These are phyloP conservation scores for Cornus kousa DNA, from an alignment of 148 eudicot genomes.

Conservation along the genomic window DNA sequence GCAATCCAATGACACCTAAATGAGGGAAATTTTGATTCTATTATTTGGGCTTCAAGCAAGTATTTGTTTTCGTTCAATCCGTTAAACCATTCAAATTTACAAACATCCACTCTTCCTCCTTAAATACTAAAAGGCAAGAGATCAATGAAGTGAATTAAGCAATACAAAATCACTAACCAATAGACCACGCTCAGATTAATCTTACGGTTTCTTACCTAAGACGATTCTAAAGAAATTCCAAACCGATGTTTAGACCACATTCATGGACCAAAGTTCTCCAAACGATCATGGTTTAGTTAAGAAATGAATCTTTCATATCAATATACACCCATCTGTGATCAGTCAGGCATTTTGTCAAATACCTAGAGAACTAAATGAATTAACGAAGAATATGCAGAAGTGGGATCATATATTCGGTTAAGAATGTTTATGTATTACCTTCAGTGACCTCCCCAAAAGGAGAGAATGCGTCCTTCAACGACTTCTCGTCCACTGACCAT, in stretches of 20 bases:
- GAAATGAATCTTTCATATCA: no score
- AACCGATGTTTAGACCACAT: neutral
- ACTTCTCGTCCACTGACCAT: slow-evolving; percentile 74
- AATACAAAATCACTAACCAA: neutral
- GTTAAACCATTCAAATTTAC: no score
- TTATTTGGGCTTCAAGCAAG: no score
- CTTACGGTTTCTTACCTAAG: neutral
- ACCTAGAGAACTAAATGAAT: slow-evolving; percentile 3
- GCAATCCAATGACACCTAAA: no score
- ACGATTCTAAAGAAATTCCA: neutral
- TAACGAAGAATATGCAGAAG: neutral
- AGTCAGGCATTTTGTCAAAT: slow-evolving; percentile 37
- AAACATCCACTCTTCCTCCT: no score
- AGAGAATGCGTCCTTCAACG: slow-evolving; percentile 66
- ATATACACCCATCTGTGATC: neutral
- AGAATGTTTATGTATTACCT: slow-evolving; percentile 28
- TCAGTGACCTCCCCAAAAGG: slow-evolving; percentile 71
- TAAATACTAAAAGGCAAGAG: no score
- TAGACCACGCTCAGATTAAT: neutral
- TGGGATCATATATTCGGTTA: neutral
- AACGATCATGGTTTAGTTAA: neutral
- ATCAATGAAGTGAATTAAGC: neutral
- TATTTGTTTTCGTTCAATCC: no score
- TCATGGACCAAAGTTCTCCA: neutral
- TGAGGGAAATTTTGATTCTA: no score